These are phyloP conservation scores for Cylindrotheca closterium DNA, from an alignment of 108 stramenopile species.

Conservation along the genomic window DNA sequence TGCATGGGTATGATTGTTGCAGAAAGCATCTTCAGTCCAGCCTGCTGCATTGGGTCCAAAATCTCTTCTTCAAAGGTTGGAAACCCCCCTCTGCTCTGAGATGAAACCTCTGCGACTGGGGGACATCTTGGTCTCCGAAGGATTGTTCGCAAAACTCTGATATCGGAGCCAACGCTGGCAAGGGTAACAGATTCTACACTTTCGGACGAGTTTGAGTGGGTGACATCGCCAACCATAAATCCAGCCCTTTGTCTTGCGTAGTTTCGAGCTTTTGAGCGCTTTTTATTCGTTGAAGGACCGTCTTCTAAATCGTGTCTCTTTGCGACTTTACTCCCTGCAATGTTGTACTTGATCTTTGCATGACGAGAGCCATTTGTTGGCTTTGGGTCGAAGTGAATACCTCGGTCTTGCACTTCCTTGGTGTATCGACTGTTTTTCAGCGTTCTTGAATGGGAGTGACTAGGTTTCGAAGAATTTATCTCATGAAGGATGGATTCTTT, in stretches of 20 bases:
- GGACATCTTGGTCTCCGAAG: slow-evolving; percentile 23
- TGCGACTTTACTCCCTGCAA: neutral
- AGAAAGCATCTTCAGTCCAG: slow-evolving; percentile 69
- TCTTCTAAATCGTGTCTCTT: too few relatives aligned
- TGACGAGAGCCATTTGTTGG: slow-evolving; percentile 14
- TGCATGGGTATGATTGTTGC: slow-evolving; percentile 86
- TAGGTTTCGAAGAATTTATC: too few relatives aligned
- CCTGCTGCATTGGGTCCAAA: slow-evolving; percentile 78
- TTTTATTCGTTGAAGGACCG: neutral
- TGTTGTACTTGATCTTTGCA: neutral
- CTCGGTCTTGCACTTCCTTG: too few relatives aligned
- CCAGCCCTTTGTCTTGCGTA: neutral
- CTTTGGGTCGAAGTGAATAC: too few relatives aligned
- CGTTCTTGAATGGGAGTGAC: too few relatives aligned
- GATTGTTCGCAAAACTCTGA: slow-evolving; percentile 26
- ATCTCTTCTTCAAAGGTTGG: slow-evolving; percentile 40
- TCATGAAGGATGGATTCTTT: too few relatives aligned
- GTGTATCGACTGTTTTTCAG: too few relatives aligned
- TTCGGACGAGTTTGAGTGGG: slow-evolving; percentile 1
- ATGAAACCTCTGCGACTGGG: neutral
- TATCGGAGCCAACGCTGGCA: slow-evolving; percentile 29
- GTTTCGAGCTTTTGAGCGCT: neutral
- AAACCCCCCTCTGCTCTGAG: slow-evolving; percentile 6
- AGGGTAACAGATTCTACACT: neutral
- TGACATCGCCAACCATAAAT: neutral